Evolutionary conservation across 2,329 filamentous ascomycete species (phyloP), one percentile per base, ranked within the genome.

Genomic region (Aspergillus pseudoglaucus): DNA sequence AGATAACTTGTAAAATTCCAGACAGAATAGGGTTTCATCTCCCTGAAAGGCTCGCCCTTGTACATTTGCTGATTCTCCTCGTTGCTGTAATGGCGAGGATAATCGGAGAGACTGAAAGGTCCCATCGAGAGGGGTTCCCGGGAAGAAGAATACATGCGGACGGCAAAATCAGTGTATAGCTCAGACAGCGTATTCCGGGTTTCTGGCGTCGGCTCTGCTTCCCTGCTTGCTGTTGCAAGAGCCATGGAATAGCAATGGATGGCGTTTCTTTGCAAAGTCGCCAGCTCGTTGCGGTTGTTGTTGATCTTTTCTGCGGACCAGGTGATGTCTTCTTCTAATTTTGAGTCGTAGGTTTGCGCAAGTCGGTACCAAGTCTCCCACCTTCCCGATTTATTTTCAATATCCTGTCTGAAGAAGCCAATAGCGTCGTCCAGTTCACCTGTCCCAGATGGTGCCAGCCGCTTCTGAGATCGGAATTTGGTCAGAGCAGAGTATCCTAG

Each of bases 301-400:
- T 95, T 95, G 69, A 95, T 84, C 67, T 94, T 95, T 57, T 95
- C 89, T 1, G 89, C 87, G 17, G 85, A 87, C 90, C 90, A 95
- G 4, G 90, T 80, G 4, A 94, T 87, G 6, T 84, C 82, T 65
- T 95, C 90, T 53, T 95, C 90, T 12, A 95, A 74, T 59, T 94
- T 89, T 44, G 88, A 85, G 66, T 95, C 90, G 59, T 89, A 90
- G 43, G 87, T 88, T 65, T 95, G 89, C 0, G 85, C 90, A 20
- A 95, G 78, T 10, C 88, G 81, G 65, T 91, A 93, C 90, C 90
- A 95, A 0, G 87, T 86, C 64, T 95, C 87, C 90, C 90, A 95
- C 47, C 84, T 82, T 37, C 89, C 84, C 2, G 83, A 81, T 1
- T 85, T 88, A 63, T 88, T 89, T 56, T 95, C 88, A 1, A 95